Evolutionary conservation across 202 grass and related monocot genomes (phyloP).

Genomic region (Setaria italica): DNA sequence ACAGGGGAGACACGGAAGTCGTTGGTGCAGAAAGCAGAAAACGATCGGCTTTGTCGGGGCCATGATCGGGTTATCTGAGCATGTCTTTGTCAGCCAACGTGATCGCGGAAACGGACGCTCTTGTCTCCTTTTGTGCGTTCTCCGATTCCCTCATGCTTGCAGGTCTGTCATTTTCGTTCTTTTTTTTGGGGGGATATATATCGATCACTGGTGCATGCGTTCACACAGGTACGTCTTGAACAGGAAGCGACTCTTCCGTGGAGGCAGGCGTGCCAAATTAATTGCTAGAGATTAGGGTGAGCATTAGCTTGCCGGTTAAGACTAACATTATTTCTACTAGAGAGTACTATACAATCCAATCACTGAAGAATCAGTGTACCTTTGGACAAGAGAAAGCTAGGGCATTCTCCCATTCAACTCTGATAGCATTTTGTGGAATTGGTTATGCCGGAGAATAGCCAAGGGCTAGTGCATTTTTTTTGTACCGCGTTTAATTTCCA

Average conservation of each 20-base stretch:
- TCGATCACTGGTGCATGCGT: neutral
- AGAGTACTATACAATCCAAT: neutral
- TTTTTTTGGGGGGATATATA: neutral
- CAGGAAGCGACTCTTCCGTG: neutral
- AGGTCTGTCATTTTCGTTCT: neutral
- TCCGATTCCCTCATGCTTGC: neutral
- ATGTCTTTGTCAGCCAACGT: constrained; percentile 19
- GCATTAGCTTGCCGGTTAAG: constrained; percentile 29
- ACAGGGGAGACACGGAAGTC: neutral
- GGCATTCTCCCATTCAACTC: neutral
- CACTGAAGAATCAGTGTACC: neutral
- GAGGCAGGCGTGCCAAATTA: too few species aligned
- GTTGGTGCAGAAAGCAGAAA: neutral
- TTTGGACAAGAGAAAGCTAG: neutral
- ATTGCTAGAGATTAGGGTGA: neutral
- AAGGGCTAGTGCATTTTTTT: neutral
- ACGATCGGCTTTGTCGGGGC: neutral
- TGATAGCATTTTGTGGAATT: neutral
- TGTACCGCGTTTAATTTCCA: neutral
- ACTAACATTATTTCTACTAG: neutral
- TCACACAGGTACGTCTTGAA: neutral
- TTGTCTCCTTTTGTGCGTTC: neutral
- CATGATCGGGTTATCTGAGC: neutral
- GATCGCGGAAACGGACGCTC: neutral
- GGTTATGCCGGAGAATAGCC: neutral